These are phyloP conservation scores for Immersiella caudata DNA, from an alignment of 495 filamentous ascomycete genomes.

Conservation along the genomic window DNA sequence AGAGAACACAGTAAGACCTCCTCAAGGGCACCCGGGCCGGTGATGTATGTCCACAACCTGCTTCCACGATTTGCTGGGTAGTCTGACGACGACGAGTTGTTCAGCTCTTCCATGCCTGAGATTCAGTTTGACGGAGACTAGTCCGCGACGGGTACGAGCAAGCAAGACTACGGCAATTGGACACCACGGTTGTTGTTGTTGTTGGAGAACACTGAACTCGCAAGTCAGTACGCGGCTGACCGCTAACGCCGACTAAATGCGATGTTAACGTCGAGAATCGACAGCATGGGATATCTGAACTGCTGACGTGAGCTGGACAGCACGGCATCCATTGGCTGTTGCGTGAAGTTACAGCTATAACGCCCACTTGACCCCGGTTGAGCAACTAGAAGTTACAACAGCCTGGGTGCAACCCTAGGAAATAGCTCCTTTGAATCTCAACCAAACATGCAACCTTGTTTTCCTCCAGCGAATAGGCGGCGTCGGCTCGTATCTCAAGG, in stretches of 20 bases:
- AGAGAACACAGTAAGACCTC: neutral
- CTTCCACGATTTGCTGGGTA: too few species aligned
- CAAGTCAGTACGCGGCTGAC: neutral
- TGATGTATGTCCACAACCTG: too few species aligned
- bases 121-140: too few species aligned
- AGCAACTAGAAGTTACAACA: neutral
- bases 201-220: neutral
- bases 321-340: neutral
- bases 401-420: neutral
- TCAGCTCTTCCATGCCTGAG: too few species aligned
- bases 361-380: neutral
- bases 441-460: neutral
- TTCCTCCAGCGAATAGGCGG: neutral
- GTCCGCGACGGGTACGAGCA: too few species aligned
- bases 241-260: neutral
- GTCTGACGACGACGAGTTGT: too few species aligned
- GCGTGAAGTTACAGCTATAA: neutral
- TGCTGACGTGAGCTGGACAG: constrained; percentile 23
- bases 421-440: neutral
- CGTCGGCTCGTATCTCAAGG: neutral
- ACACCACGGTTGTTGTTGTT: too few species aligned
- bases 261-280: neutral
- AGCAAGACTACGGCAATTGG: too few species aligned
- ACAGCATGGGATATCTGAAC: neutral
- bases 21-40: neutral